Percentiles rank a stretch among this genome's conserved stretches.
These are phyloP conservation scores for Solanum acaule DNA, from an alignment of 257 asterid genomes.

Conservation along the genomic window DNA sequence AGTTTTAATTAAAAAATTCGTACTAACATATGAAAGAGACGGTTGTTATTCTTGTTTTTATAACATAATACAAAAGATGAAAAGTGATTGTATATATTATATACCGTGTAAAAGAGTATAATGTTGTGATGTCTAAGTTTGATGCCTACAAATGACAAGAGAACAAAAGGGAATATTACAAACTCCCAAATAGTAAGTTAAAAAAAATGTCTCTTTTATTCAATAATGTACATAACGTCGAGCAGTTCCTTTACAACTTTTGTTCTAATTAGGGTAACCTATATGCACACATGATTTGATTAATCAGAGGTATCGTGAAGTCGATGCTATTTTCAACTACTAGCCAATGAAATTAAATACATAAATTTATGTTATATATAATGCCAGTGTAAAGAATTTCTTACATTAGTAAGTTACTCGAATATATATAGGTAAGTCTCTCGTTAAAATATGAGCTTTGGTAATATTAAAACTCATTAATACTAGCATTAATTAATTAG, in stretches of 20 bases:
- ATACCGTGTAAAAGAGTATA: background rate
- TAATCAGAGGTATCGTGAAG: background rate
- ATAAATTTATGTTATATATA: background rate
- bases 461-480: background rate
- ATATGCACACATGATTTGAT: background rate
- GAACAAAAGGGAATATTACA: background rate
- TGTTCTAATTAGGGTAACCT: background rate
- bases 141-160: slow-evolving; percentile 1
- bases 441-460: background rate
- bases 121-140: background rate
- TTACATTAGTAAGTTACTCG: too few relatives aligned
- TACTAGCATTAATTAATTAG: background rate
- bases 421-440: background rate
- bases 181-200: background rate
- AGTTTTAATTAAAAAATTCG: background rate
- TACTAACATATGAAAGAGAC: background rate
- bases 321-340: background rate
- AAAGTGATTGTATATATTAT: background rate
- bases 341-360: too few relatives aligned
- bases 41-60: background rate
- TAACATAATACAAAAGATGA: background rate
- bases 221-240: background rate
- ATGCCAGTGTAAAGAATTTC: background rate
- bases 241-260: background rate
- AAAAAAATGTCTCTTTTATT: background rate